These are phyloP conservation scores for Fonsecaea pedrosoi DNA, from an alignment of 2,329 filamentous ascomycete genomes.

Conservation along the genomic window DNA sequence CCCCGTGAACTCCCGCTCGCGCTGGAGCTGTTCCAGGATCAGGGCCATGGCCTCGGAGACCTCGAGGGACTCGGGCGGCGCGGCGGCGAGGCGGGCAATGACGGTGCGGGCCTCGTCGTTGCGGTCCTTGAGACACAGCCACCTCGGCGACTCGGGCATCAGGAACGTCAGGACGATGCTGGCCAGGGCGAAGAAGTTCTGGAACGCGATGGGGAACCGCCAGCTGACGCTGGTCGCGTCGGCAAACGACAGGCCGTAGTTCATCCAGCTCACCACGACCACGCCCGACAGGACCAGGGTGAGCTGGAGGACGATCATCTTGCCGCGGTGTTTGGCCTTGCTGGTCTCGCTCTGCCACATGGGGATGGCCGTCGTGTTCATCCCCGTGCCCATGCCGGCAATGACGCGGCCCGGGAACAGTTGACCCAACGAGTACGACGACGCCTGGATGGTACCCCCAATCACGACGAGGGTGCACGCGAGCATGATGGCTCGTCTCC, in stretches of 20 bases:
- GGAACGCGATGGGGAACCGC: constrained; percentile 64
- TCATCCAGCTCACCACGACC: constrained; percentile 28
- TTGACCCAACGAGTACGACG: constrained; percentile 50
- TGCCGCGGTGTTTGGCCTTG: constrained; percentile 51
- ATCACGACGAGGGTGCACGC: constrained; percentile 52
- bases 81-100: background rate
- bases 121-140: constrained; percentile 41
- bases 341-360: constrained; percentile 54
- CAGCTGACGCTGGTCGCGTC: constrained; percentile 54
- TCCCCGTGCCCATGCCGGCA: constrained; percentile 50
- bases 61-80: background rate
- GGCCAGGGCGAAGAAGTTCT: constrained; percentile 57
- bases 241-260: constrained; percentile 39
- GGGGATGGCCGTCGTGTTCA: constrained; percentile 48
- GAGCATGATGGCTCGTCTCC: constrained; percentile 50
- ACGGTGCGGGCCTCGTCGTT: constrained; percentile 9
- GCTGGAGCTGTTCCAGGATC: background rate
- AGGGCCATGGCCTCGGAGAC: constrained; percentile 9
- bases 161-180: constrained; percentile 48
- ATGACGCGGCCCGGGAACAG: constrained; percentile 56
- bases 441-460: constrained; percentile 53
- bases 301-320: constrained; percentile 44
- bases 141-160: constrained; percentile 52
- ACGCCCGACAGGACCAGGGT: constrained; percentile 30
- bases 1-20: constrained; percentile 5